Evolutionary conservation across 176 grass and related monocot genomes (phyloP).

Genomic region (Pontederia paniculata): DNA sequence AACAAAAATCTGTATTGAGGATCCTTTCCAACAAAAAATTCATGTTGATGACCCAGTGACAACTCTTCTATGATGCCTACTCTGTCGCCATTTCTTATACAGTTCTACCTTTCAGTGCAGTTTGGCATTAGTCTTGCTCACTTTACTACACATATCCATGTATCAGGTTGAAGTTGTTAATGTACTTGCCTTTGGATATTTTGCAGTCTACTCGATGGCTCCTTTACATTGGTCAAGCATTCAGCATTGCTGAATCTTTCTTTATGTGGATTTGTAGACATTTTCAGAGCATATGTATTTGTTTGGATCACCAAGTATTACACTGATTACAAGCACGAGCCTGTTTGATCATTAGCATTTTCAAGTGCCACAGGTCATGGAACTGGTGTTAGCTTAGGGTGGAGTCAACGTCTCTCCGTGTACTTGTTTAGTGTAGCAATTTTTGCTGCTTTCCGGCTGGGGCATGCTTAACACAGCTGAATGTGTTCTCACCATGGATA

Average conservation of each 20-base stretch:
- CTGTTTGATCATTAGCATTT: constrained; percentile 62
- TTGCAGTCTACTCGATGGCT: constrained; percentile 93
- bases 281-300: constrained; percentile 85
- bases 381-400: constrained; percentile 85
- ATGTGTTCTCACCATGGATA: constrained; percentile 99
- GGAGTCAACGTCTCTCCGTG: constrained; percentile 80
- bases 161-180: background rate
- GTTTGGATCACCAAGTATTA: constrained; percentile 98
- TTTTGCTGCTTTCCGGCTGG: constrained; percentile 77
- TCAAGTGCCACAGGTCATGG: constrained; percentile 91
- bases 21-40: no score
- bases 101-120: constrained; percentile 76
- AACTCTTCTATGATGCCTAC: constrained; percentile 94
- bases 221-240: constrained; percentile 94
- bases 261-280: constrained; percentile 85
- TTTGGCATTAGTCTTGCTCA: constrained; percentile 28
- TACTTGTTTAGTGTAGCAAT: constrained; percentile 81
- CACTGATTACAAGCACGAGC: constrained; percentile 94
- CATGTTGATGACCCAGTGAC: constrained; percentile 78
- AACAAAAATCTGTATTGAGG: no score
- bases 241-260: constrained; percentile 90
- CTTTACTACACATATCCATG: background rate
- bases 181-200: background rate
- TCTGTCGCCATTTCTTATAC: constrained; percentile 82
- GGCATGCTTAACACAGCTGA: constrained; percentile 97